Evolutionary conservation across 1,284 basidiomycete genomes (phyloP), one percentile per base, ranked within the genome.

Genomic region (Cystobasidium pallidum): DNA sequence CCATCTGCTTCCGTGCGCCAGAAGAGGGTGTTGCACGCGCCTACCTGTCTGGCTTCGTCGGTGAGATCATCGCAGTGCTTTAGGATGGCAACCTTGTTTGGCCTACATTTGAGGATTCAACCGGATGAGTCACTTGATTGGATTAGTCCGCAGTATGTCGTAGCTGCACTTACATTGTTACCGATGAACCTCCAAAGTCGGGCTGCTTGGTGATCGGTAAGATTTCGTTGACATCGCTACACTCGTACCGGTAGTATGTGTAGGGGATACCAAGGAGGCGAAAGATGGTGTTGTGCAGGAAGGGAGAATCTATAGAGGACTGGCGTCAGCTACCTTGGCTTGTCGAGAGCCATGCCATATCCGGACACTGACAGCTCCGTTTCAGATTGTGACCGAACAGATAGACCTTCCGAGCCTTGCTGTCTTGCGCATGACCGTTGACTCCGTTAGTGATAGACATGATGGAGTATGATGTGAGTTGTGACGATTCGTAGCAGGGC

Each of bases 221-320:
- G 39, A 77, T 75, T 39, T 52, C 72, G 8, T 75, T 70, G 41
- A 75, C 59, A 72, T 76, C 75, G 52, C 55, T 54, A 13, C 59
- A 57, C 64, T 77, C 77, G 58, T 70, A 72, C 70, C 75, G 75
- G 51, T 13, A 36, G 70, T 76, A 77, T 24, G 59, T 74, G 28
- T 76, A 55, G 61, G 74, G 72, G 1, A 76, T 76, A 39, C 74
- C 74, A 7, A 74, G 73, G 39, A 76, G 59, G 3, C 73, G 59
- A 10, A 75, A 76, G 72, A 77, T 75, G 32, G 75, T 77, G 70
- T 77, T 77, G 74, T 77, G 77, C 2, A 77, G 63, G 75, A 75
- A 77, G n/a, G 75, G 75, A 17, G 77, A 75, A 59, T 77, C 76
- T 39, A 73, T 75, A 7, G 11, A 11, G 10, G n/a, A 26, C 3